Evolutionary conservation across 2,329 filamentous ascomycete species (phyloP).

Genomic region (Hawksworthiomyces lignivorus): DNA sequence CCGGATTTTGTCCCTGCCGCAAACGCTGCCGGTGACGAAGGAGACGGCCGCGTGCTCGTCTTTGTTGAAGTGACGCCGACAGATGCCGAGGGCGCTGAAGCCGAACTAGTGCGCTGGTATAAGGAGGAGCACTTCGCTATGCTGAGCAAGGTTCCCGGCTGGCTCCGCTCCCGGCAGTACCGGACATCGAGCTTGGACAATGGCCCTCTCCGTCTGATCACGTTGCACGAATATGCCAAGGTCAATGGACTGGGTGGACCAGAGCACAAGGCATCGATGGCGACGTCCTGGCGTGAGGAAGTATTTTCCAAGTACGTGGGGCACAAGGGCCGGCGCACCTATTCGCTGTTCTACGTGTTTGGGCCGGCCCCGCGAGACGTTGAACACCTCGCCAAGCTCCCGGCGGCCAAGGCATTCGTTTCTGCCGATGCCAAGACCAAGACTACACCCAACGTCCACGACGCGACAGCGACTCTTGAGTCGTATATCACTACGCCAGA

Average conservation of each 20-base stretch:
- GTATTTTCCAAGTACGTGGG: constrained; percentile 53
- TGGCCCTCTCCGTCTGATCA: constrained; percentile 50
- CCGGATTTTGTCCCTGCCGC: constrained; percentile 54
- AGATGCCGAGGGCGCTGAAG: constrained; percentile 39
- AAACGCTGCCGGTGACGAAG: constrained; percentile 48
- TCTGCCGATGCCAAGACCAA: constrained; percentile 47
- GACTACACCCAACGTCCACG: constrained; percentile 37
- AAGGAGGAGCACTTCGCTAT: constrained; percentile 65
- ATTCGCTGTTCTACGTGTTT: constrained; percentile 72
- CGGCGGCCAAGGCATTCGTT: constrained; percentile 39
- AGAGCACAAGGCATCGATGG: constrained; percentile 55
- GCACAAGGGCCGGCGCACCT: constrained; percentile 50
- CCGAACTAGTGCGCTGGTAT: constrained; percentile 60
- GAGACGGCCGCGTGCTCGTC: constrained; percentile 53
- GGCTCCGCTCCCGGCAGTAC: constrained; percentile 66
- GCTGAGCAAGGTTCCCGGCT: constrained; percentile 68
- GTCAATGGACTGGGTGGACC: constrained; percentile 58
- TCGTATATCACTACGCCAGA: constrained; percentile 62
- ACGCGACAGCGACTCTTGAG: constrained; percentile 43
- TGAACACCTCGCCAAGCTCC: constrained; percentile 42
- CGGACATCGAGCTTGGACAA: constrained; percentile 56
- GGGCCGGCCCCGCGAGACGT: constrained; percentile 67
- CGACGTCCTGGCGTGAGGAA: constrained; percentile 53
- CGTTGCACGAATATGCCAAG: constrained; percentile 65
- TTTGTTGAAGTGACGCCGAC: constrained; percentile 50